Evolutionary conservation across 2,329 filamentous ascomycete genomes (phyloP).

Genomic region (Alternaria alternata): DNA sequence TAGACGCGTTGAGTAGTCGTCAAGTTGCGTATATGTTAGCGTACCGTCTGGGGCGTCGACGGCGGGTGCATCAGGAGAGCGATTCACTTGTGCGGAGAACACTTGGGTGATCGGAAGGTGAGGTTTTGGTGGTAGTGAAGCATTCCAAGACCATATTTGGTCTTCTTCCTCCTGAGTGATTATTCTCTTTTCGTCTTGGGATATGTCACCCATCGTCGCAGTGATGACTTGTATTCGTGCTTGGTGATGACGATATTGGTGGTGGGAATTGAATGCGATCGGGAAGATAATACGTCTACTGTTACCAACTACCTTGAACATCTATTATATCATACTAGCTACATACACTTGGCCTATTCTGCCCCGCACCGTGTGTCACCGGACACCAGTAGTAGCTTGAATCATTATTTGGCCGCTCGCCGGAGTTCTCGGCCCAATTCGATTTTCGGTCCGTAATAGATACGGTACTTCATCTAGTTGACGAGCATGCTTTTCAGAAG

Average conservation of each 20-base stretch:
- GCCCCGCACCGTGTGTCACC: constrained; percentile 6
- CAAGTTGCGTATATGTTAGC: constrained; percentile 7
- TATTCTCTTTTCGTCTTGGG: background rate
- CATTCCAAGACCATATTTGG: constrained; percentile 8
- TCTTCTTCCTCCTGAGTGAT: constrained; percentile 4
- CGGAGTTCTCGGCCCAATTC: background rate
- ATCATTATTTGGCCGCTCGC: background rate
- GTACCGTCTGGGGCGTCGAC: constrained; percentile 6
- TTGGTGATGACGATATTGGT: no score
- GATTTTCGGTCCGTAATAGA: constrained; percentile 3
- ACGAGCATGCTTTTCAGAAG: background rate
- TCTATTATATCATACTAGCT: background rate
- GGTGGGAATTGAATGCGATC: background rate
- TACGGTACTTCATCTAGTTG: background rate
- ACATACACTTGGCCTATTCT: background rate
- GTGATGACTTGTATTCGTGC: background rate
- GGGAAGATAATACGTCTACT: background rate
- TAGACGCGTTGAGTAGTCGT: constrained; percentile 5
- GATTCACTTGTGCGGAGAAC: background rate
- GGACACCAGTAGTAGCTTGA: background rate
- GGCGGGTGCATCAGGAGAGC: constrained; percentile 3
- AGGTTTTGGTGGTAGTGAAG: background rate
- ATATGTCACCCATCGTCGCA: background rate
- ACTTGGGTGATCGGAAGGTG: constrained; percentile 2
- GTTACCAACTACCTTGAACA: background rate